Evolutionary conservation across 169 alveolate species (phyloP).

Genomic region (Cryptosporidium tyzzeri): DNA sequence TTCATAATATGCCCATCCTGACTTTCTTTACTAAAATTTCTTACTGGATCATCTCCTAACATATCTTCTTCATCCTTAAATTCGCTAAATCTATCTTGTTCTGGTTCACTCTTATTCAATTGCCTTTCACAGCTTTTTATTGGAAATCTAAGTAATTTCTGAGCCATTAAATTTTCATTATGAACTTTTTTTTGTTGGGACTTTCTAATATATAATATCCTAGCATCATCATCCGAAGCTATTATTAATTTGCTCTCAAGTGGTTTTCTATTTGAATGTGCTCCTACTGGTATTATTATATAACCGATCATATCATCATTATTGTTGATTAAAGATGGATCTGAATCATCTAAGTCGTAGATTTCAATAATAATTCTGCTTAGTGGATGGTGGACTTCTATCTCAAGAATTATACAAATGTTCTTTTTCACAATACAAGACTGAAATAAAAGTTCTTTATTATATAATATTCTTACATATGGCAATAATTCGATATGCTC

Average conservation of each 20-base stretch:
- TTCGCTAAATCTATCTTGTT: background rate
- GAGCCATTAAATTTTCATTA: constrained; percentile 49
- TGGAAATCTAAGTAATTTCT: constrained; percentile 64
- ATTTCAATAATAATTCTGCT: constrained; percentile 29
- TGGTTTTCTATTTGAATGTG: constrained; percentile 59
- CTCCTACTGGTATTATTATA: constrained; percentile 51
- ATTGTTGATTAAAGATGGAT: constrained; percentile 28
- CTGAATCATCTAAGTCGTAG: constrained; percentile 57
- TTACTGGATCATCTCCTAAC: background rate
- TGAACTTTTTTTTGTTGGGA: constrained; percentile 52
- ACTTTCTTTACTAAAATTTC: background rate
- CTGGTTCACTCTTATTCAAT: background rate
- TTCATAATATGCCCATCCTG: background rate
- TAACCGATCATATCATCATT: constrained; percentile 33
- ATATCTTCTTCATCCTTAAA: constrained; percentile 15
- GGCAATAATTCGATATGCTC: constrained; percentile 40
- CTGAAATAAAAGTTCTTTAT: constrained; percentile 58
- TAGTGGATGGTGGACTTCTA: constrained; percentile 68
- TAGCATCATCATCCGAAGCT: constrained; percentile 48
- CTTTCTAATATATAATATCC: constrained; percentile 64
- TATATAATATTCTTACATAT: constrained; percentile 33
- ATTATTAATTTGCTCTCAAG: constrained; percentile 29
- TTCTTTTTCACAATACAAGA: constrained; percentile 36
- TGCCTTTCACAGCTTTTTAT: background rate
- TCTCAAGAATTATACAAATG: constrained; percentile 51